Base-by-base conservation (phyloP, 2,329 filamentous ascomycete genomes). In the Aspergillus transmontanensis region DNA sequence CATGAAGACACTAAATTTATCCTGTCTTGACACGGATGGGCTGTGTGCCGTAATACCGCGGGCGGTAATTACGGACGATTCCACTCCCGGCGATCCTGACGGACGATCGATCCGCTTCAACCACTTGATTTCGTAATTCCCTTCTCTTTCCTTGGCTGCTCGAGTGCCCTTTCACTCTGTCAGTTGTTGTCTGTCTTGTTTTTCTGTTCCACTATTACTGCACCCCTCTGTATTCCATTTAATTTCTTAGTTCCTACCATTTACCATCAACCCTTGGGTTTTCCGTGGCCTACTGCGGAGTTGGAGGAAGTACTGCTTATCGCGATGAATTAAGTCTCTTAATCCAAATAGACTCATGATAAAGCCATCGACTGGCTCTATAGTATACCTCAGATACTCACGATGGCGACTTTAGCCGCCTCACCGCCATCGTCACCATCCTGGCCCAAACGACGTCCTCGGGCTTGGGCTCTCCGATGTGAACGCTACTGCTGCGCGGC, bases 401-500 rank as follows among this genome's bases (percentile, higher is more conserved):
- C 61, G 41, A 80, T 80, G 78, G 77, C 78, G 58, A 75, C 77
- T 32, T 69, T 79, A 64, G 72, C 76, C 56, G 71, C 74, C 61
- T 77, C 78, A 53, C 69, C 75, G 34, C 76, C 79, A 34, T 76
- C 78, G 41, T 77, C 79, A 21, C 77, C 79, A 16, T 75, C 76
- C 21, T 76, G 75, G 64, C 73, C 77, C 34, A 80, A 78, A 71
- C 79, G 80, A 55, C 75, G 78, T n/a, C 68, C 75, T 39, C 77
- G 76, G 57, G 73, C 75, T 21, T 81, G 79, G 73, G 79, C 80
- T 12, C 77, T 79, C 63, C 79, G 73, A 67, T 83, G 91, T 72
- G 94, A 97, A 84, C 90, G 93, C 57, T 89, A 87, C 73, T 97
- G 93, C 83, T 98, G 94, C 81, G 82, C 85, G 50, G 86, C 88